Evolutionary conservation across 805 yeast genomes (phyloP), one percentile per base, ranked within the genome.

Genomic region (Sungouiella thailandica): DNA sequence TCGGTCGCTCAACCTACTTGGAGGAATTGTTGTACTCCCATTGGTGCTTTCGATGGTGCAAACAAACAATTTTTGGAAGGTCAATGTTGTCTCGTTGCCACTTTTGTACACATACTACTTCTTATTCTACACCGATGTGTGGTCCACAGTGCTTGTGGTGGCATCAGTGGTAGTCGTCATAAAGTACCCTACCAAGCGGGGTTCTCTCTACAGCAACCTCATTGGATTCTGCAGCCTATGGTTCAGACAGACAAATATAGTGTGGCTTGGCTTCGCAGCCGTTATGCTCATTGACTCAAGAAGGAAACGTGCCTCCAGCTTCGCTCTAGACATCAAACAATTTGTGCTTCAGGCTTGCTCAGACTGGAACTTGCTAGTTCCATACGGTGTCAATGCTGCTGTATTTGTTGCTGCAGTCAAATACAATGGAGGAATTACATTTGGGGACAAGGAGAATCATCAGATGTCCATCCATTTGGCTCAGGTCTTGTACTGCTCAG

Each of bases 401-500:
- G 41, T 68, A 1, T 90, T 88, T 55, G 62, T 54, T 3, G 54
- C 51, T 1, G 90, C 88, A 50, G 52, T 88, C 25, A 42, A 70
- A 19, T 47, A 62, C 47, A 93, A 93, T 47, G 85, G 86, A 12
- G 94, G 96, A 0, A 79, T 93, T 25, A 81, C 97, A 0, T 68
- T 90, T 29, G 98, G 98, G 2, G 98, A 93, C 53, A 85, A 87
- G 56, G 79, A 77, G 20, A 89, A 90, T 56, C 98, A 93, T 55
- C 64, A 68, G 23, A 70, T 80, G 2, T 76, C 78, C 2, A 40
- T 83, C 2, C 96, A 93, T 55, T 23, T 82, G 4, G 87, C 82
- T 6, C 98, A 93, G 56, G 40, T 89, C 1, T 80, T 87, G 43
- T 93, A 93, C 55, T 86, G 90, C 51, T 58, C 74, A 17, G 53